A percentile compares a stretch with the other conserved stretches of the same genome.
Conservation (phyloP, 2,329 filamentous ascomycete genomes). For the Arthrinium phaeospermum region DNA sequence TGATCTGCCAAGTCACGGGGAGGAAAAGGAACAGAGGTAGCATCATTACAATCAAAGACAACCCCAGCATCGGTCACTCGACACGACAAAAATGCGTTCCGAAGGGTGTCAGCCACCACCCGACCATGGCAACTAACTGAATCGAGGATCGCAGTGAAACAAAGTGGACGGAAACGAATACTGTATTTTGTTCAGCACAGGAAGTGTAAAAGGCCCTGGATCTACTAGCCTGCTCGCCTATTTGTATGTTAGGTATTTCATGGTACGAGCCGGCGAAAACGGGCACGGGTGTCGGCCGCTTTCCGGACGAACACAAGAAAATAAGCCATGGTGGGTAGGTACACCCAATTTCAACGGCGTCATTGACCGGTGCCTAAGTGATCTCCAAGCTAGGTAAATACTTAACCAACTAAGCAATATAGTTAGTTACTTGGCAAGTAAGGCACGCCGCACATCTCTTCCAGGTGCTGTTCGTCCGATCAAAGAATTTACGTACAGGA, state of each 20-base stretch:
- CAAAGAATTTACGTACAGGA: not conserved
- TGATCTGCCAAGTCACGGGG: slow-evolving; percentile 5
- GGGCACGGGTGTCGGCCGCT: slow-evolving; percentile 12
- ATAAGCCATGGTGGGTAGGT: not conserved
- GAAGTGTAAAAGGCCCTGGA: not conserved
- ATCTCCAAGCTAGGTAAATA: not conserved
- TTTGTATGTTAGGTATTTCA: not conserved
- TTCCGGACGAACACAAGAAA: slow-evolving; percentile 14
- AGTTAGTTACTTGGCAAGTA: not conserved
- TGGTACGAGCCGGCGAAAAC: slow-evolving; percentile 3
- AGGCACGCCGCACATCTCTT: not conserved
- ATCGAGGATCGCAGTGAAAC: not conserved
- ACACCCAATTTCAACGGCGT: slow-evolving; percentile 1
- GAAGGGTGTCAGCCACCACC: not conserved
- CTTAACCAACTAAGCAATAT: no score
- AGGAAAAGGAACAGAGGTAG: not conserved
- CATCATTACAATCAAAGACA: slow-evolving; percentile 15
- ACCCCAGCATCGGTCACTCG: not conserved
- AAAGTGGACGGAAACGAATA: not conserved
- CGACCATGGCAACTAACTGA: not conserved
- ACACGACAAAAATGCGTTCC: slow-evolving; percentile 2
- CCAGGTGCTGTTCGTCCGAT: slow-evolving; percentile 3
- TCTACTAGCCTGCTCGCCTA: not conserved
- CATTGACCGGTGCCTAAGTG: not conserved
- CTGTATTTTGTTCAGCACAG: not conserved